phyloP scores from a whole-genome alignment of 2,329 filamentous ascomycete genomes.

The Botrytis elliptica region DNA sequence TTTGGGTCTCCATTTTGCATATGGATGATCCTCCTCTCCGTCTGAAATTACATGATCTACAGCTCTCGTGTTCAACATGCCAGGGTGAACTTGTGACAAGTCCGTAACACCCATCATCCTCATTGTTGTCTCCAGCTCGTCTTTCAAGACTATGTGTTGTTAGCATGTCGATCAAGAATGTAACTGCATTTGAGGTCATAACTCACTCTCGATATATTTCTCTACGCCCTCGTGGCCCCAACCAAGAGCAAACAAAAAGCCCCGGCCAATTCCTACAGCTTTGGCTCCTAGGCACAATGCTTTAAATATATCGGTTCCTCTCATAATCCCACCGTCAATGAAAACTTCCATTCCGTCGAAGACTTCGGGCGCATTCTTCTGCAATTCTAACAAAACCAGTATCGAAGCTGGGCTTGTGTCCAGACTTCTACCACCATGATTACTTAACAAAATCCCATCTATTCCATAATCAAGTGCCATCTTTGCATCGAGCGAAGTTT shows the following conservation, averaged over 20 bases:
- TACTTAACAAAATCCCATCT: constrained; percentile 67
- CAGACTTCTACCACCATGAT: constrained; percentile 64
- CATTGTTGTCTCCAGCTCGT: constrained; percentile 67
- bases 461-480: constrained; percentile 58
- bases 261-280: constrained; percentile 62
- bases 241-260: constrained; percentile 57
- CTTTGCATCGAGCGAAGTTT: constrained; percentile 62
- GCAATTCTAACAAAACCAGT: constrained; percentile 61
- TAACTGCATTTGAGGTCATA: not conserved
- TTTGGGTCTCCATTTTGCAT: constrained; percentile 42
- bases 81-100: constrained; percentile 59
- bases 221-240: constrained; percentile 61
- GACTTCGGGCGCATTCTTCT: constrained; percentile 58
- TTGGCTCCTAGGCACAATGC: constrained; percentile 63
- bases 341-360: constrained; percentile 61
- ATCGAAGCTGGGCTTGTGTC: constrained; percentile 55
- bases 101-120: constrained; percentile 62
- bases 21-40: constrained; percentile 45
- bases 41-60: constrained; percentile 49
- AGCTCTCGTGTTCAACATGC: constrained; percentile 56
- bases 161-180: constrained; percentile 13
- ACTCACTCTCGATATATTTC: constrained; percentile 53
- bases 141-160: constrained; percentile 46
- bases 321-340: constrained; percentile 63
- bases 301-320: constrained; percentile 67